These are phyloP conservation scores for Lactifluus volemus DNA, from an alignment of 768 basidiomycete genomes.

Conservation along the genomic window DNA sequence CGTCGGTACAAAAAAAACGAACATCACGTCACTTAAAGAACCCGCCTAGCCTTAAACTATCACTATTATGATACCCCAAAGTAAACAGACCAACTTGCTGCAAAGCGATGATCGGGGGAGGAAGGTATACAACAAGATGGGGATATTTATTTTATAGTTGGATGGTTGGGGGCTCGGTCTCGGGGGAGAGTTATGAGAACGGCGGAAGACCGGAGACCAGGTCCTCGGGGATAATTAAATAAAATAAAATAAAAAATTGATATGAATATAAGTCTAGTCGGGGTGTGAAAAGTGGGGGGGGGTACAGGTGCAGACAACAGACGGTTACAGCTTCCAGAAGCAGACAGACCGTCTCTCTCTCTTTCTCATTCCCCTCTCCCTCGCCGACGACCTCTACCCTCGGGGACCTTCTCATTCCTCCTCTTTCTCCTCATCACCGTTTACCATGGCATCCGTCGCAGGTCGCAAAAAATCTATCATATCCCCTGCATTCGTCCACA, in stretches of 20 bases:
- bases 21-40: neutral
- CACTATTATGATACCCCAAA: neutral
- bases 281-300: constrained; percentile 11
- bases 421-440: constrained; percentile 12
- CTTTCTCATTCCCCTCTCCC: constrained; percentile 6
- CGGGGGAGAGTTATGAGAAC: neutral
- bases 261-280: neutral
- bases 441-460: constrained; percentile 35
- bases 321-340: constrained; percentile 6
- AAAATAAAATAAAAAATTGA: neutral
- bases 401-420: constrained; percentile 3
- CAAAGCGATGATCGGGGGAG: neutral
- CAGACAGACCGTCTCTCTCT: constrained; percentile 10
- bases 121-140: too few species aligned
- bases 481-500: constrained; percentile 52
- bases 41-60: neutral
- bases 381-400: neutral
- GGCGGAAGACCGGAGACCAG: neutral
- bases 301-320: constrained; percentile 7
- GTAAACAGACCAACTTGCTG: too few species aligned
- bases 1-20: neutral
- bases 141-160: neutral
- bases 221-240: neutral
- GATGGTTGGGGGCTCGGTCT: neutral
- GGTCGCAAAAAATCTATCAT: constrained; percentile 70